Base-by-base conservation (phyloP, 148 eudicot genomes). In the Polygonum maritimum region DNA sequence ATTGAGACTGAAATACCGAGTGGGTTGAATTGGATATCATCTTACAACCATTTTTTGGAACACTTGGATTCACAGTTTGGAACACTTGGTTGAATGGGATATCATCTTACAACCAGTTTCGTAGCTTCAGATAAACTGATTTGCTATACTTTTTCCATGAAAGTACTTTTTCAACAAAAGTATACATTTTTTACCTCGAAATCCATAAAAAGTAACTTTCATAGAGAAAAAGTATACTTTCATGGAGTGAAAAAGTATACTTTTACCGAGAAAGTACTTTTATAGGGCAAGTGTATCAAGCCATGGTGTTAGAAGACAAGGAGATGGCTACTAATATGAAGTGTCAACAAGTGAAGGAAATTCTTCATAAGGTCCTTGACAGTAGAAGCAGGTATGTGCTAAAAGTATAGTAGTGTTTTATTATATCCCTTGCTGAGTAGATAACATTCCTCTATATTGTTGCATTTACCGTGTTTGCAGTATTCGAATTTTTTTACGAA, bases 1-100 rank as follows among this genome's bases (percentile, higher is more conserved):
- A 76, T 54, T 75, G 78, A 76, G 75, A 76, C 67, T 48, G 80
- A 78, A 48, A 22, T 71, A n/a, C 26, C 72, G 2, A 67, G 77
- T 48, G 80, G 57, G 65, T 77, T 82, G 72, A 77, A 76, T 33
- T 83, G 82, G 62, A 51, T 83, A 73, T 84, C 88, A 48, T 87
- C 97, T 39, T 87, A 84, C 75, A 85, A 79, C 78, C 88, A 85
- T 38, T 88, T 89, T 77, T 67, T 93, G 75, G 78, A 83, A 45
- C 83, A 85, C 77, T 49, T 91, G 45, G 91, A 91, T 75, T 79
- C 70, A 74, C 91, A 88, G 73, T 82, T 93, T n/a, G 69, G 69
- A n/a, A n/a, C n/a, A n/a, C n/a, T n/a, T n/a, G n/a, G n/a, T n/a
- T n/a, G n/a, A n/a, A n/a, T n/a, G n/a, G n/a, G n/a, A n/a, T n/a